Evolutionary conservation across 2,329 filamentous ascomycete species (phyloP).

Genomic region (Orbilia brochopaga): DNA sequence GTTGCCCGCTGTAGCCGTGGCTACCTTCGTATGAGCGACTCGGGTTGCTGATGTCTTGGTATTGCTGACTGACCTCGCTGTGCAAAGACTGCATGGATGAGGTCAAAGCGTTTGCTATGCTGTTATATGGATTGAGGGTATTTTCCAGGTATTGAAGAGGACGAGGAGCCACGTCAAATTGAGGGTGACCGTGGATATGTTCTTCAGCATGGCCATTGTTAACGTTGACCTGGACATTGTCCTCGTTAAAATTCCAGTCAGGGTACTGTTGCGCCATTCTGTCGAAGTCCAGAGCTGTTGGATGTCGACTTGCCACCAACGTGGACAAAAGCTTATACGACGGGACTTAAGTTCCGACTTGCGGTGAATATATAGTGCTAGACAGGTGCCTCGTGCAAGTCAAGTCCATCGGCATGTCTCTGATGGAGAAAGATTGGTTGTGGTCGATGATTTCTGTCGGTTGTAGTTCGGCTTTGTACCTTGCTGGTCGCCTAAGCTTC

Average conservation of each 20-base stretch:
- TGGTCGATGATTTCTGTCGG: constrained; percentile 1
- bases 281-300: constrained; percentile 7
- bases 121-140: constrained; percentile 23
- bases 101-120: constrained; percentile 21
- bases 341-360: constrained; percentile 24
- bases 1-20: constrained; percentile 13
- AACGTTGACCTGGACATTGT: neutral
- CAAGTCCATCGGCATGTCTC: neutral
- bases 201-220: too few species aligned
- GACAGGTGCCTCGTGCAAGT: neutral
- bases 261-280: constrained; percentile 43
- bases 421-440: constrained; percentile 11
- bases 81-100: constrained; percentile 46
- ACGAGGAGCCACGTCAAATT: constrained; percentile 35
- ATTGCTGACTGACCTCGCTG: constrained; percentile 41
- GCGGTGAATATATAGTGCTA: constrained; percentile 34
- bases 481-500: neutral
- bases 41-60: constrained; percentile 38
- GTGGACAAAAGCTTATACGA: constrained; percentile 49
- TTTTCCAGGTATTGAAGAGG: constrained; percentile 43
- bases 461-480: neutral
- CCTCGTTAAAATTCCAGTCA: constrained; percentile 29
- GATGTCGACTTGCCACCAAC: constrained; percentile 23
- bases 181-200: constrained; percentile 8
- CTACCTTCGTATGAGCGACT: constrained; percentile 19